Evolutionary conservation across 345 rosid genomes (phyloP).

Genomic region (Clausena lansium): DNA sequence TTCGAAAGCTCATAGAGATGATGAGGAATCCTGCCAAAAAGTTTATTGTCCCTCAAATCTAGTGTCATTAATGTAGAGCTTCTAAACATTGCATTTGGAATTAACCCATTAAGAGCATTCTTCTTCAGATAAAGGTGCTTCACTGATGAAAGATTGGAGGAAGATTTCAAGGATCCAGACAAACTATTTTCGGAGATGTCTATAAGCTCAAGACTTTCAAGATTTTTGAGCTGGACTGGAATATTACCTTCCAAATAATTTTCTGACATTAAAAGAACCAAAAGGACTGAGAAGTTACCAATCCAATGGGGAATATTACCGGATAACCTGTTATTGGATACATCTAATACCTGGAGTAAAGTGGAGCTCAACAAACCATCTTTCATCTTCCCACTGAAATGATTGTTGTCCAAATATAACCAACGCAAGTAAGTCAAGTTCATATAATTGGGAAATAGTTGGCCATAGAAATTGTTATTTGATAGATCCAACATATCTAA

Average conservation of each 20-base stretch:
- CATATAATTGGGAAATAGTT: background rate
- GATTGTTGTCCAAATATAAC: background rate
- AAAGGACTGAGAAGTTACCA: background rate
- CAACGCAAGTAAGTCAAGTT: background rate
- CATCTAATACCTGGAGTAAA: rapidly evolving
- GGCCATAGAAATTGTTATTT: background rate
- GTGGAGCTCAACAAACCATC: background rate
- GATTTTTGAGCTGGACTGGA: background rate
- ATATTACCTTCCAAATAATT: background rate
- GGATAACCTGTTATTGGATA: background rate
- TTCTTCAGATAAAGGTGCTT: background rate
- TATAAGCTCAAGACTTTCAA: background rate
- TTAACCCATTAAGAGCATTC: background rate
- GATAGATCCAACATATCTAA: background rate
- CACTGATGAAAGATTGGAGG: background rate
- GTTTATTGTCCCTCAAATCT: background rate
- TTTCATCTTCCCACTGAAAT: background rate
- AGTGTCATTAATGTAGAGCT: background rate
- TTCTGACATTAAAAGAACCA: background rate
- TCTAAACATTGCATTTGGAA: background rate
- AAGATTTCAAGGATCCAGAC: background rate
- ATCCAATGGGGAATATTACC: background rate
- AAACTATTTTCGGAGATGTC: background rate
- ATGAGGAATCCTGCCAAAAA: background rate
- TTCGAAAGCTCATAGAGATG: background rate